Evolutionary conservation across 140 eudicot genomes (phyloP), one percentile per base, ranked within the genome.

Genomic region (Erigeron philadelphicus): DNA sequence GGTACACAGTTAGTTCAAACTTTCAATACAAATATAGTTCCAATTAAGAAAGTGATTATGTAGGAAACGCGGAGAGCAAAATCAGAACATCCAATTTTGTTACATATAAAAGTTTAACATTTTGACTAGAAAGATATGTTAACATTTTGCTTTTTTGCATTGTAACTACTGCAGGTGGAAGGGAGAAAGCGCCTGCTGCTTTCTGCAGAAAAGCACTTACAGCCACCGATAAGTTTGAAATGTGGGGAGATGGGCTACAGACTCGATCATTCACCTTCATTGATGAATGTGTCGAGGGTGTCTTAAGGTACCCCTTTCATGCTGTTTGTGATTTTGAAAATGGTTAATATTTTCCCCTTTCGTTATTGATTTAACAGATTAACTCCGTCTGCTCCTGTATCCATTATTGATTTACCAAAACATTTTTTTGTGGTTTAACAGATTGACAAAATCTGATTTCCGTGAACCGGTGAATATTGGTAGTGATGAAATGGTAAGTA

Each of bases 181-280:
- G 99, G 83, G 99, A 93, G 75, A 93, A 93, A 67, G 97, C 99
- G 18, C 97, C 99, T 42, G 97, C 99, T 76, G 98, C 98, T 6
- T 93, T 93, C 66, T 89, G 96, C 74, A 83, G 98, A 70, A 93
- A 93, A 69, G 80, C 95, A 13, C 82, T 84, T 18, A 93, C 96
- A 13, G 82, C 96, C 0, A 76, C 84, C 5, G 96, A 93, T 75
- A 93, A 81, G 82, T 91, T 93, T 83, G 98, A 93, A 79, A 93
- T 93, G 98, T 93, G 98, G 98, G 98, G 98, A 55, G 98, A 93
- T 76, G 98, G 98, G 47, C 59, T 81, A 40, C 98, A 93, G 54
- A 93, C 98, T 16, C 92, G 98, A 13, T 93, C 98, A 57, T 93
- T 93, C 80, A 93, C 98, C 76, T 93, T 93, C 84, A 93, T 93